These are phyloP conservation scores for Ilyonectria mors-panacis DNA, from an alignment of 2,329 filamentous ascomycete genomes.

Conservation along the genomic window DNA sequence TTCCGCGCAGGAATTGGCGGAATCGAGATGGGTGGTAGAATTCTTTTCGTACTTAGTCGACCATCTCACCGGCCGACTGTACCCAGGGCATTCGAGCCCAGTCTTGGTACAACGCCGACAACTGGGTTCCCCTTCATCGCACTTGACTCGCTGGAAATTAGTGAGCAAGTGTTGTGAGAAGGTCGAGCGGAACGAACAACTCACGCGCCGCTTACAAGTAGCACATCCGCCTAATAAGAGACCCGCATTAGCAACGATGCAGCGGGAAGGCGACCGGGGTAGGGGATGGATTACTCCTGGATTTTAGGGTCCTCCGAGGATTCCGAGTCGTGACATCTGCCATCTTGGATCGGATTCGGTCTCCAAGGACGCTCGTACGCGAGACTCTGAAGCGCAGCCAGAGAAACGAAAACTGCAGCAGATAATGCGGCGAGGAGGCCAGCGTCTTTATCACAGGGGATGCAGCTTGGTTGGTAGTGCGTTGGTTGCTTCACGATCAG, in stretches of 20 bases:
- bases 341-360: not conserved
- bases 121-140: slow-evolving; percentile 34
- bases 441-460: not conserved
- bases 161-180: not conserved
- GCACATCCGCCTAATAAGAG: slow-evolving; percentile 25
- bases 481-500: not conserved
- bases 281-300: slow-evolving; percentile 11
- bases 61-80: slow-evolving; percentile 37
- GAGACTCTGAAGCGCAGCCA: not conserved
- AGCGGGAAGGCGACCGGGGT: too few species aligned
- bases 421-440: not conserved
- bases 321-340: not conserved
- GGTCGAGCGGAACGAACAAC: not conserved
- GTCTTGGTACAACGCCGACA: slow-evolving; percentile 35
- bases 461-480: not conserved
- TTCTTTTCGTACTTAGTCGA: slow-evolving; percentile 39
- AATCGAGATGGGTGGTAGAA: not conserved
- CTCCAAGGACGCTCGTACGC: not conserved
- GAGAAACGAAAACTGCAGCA: not conserved
- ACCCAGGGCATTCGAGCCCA: slow-evolving; percentile 33
- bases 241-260: too few species aligned
- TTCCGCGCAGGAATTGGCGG: fast-evolving
- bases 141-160: slow-evolving; percentile 32
- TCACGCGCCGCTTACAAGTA: slow-evolving; percentile 32
- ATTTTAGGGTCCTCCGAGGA: slow-evolving; percentile 25